phyloP scores from a whole-genome alignment of 176 grass and related monocot species.

The Ensete glaucum region DNA sequence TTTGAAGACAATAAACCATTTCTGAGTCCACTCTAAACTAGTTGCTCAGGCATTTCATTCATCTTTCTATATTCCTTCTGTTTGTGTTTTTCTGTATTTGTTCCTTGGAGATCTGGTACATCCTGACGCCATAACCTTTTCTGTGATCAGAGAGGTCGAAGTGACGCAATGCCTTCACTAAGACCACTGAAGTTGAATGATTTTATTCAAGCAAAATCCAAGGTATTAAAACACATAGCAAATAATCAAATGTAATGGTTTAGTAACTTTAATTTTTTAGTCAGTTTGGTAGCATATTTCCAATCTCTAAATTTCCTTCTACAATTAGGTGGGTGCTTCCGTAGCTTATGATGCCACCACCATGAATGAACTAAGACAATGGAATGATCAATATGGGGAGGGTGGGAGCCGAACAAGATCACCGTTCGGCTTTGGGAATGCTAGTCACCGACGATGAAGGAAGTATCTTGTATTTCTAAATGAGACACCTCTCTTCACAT shows the following conservation, averaged over 20 bases:
- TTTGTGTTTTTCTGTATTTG: neutral
- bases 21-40: too few relatives aligned
- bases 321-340: slow-evolving; percentile 62
- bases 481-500: too few relatives aligned
- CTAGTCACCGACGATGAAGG: neutral
- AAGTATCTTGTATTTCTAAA: too few relatives aligned
- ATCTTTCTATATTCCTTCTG: neutral
- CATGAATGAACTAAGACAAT: slow-evolving; percentile 86
- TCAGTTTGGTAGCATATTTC: neutral
- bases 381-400: slow-evolving; percentile 92
- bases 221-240: slow-evolving; percentile 35
- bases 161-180: slow-evolving; percentile 26
- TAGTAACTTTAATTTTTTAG: neutral
- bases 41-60: too few relatives aligned
- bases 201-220: slow-evolving; percentile 88
- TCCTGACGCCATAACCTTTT: neutral
- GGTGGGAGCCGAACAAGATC: slow-evolving; percentile 60
- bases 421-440: slow-evolving; percentile 56
- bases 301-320: neutral
- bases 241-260: neutral
- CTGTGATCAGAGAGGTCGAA: slow-evolving; percentile 34
- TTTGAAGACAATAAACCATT: too few relatives aligned
- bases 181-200: slow-evolving; percentile 67
- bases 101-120: neutral
- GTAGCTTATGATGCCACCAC: slow-evolving; percentile 70